Percentiles rank a stretch among this genome's conserved stretches.
Conservation (phyloP, 2,329 filamentous ascomycete genomes). For the Arthroderma sp. region DNA sequence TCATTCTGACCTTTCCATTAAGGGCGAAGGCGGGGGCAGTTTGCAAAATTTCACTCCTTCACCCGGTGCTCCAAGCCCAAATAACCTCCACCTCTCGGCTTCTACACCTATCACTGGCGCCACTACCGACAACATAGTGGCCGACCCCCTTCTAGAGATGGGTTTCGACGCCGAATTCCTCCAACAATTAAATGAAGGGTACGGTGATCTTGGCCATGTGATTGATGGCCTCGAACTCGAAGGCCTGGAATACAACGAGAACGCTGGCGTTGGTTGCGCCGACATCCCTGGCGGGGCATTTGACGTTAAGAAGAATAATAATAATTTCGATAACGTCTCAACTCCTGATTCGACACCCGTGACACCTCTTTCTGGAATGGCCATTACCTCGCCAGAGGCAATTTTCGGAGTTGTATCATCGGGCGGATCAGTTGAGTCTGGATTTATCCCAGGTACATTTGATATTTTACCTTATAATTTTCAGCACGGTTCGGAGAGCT, state of each 20-base stretch:
- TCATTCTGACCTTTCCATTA: conserved; percentile 19
- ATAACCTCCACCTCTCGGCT: conserved; percentile 17
- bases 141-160: conserved; percentile 28
- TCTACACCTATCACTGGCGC: conserved; percentile 20
- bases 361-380: conserved; percentile 1
- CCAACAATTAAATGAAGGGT: conserved; percentile 26
- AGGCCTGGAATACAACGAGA: background rate
- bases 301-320: background rate
- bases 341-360: background rate
- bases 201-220: conserved; percentile 25
- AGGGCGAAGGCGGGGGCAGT: background rate
- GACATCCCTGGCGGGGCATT: background rate
- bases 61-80: conserved; percentile 14
- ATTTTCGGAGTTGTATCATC: background rate
- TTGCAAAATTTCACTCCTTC: conserved; percentile 16
- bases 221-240: conserved; percentile 22
- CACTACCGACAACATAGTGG: conserved; percentile 13
- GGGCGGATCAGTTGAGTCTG: background rate
- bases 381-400: background rate
- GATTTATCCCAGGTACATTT: background rate
- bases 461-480: background rate
- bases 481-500: background rate
- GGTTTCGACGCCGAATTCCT: conserved; percentile 30
- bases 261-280: too few species aligned
- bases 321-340: background rate